These are phyloP conservation scores for Candida pseudoviswanathii DNA, from an alignment of 1,139 yeast species.

Conservation along the genomic window DNA sequence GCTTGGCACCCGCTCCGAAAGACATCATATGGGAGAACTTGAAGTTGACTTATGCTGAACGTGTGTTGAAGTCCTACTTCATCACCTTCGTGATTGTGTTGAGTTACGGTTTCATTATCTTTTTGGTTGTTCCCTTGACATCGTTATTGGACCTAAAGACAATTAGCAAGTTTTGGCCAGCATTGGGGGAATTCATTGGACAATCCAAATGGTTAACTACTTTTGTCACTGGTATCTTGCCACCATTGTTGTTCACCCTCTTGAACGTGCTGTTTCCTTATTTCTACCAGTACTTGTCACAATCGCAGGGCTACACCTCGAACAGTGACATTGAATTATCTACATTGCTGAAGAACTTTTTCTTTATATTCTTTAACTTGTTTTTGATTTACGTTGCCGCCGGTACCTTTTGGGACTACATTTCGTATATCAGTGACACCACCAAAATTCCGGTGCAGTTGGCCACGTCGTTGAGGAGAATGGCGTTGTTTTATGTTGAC, in stretches of 20 bases:
- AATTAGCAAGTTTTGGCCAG: conserved; percentile 73
- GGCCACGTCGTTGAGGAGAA: conserved; percentile 68
- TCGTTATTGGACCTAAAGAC: conserved; percentile 72
- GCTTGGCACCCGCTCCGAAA: conserved; percentile 79
- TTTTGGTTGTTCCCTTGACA: conserved; percentile 74
- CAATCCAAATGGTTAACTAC: conserved; percentile 70
- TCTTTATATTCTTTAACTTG: conserved; percentile 75
- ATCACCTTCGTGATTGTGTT: conserved; percentile 65
- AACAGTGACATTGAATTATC: conserved; percentile 77
- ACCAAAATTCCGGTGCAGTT: conserved; percentile 73
- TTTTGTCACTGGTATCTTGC: conserved; percentile 72
- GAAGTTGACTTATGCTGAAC: conserved; percentile 57
- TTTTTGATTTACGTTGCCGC: conserved; percentile 79
- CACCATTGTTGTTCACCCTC: conserved; percentile 72
- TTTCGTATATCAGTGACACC: conserved; percentile 78
- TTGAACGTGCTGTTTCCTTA: conserved; percentile 70
- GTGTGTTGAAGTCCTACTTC: conserved; percentile 56
- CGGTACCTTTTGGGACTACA: conserved; percentile 75
- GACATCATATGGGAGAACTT: conserved; percentile 79
- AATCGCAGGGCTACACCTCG: conserved; percentile 70
- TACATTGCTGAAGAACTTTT: conserved; percentile 74
- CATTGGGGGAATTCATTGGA: conserved; percentile 59
- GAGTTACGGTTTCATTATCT: conserved; percentile 62
- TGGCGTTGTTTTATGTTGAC: conserved; percentile 73
- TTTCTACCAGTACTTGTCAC: conserved; percentile 65